Evolutionary conservation across 257 asterid species (phyloP).

Genomic region (Lithospermum erythrorhizon): DNA sequence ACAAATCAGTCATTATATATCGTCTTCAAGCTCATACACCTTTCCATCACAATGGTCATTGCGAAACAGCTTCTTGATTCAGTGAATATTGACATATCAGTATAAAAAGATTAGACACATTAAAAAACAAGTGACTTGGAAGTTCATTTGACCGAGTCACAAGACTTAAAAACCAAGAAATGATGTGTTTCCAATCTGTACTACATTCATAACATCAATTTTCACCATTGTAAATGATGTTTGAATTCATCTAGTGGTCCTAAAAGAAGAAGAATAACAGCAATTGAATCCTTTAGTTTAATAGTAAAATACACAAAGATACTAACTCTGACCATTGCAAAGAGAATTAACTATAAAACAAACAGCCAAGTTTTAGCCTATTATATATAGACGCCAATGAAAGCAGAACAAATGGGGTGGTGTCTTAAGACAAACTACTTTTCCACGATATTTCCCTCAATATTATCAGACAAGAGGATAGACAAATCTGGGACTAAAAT

Average conservation of each 20-base stretch:
- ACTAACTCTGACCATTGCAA: not conserved
- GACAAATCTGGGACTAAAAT: constrained; percentile 32
- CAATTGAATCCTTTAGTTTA: not conserved
- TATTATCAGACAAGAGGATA: constrained; percentile 41
- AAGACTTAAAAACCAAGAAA: not conserved
- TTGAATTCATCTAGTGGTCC: not conserved
- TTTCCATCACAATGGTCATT: not conserved
- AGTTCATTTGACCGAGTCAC: not conserved
- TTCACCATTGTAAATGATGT: not conserved
- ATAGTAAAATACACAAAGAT: not conserved
- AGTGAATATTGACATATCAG: not conserved
- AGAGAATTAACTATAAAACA: too few relatives aligned
- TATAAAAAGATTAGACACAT: not conserved
- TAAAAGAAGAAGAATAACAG: not conserved
- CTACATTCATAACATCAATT: not conserved
- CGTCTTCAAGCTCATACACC: not conserved
- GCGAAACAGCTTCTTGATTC: not conserved
- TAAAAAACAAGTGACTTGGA: not conserved
- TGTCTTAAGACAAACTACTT: constrained; percentile 13
- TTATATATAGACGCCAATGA: not conserved
- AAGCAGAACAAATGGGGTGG: not conserved
- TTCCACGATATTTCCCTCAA: constrained; percentile 33
- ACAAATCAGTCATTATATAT: too few relatives aligned
- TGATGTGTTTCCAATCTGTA: not conserved
- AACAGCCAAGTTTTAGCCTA: not conserved